Evolutionary conservation across 1,284 basidiomycete species (phyloP), one percentile per base, ranked within the genome.

Genomic region (Meira nashicola): DNA sequence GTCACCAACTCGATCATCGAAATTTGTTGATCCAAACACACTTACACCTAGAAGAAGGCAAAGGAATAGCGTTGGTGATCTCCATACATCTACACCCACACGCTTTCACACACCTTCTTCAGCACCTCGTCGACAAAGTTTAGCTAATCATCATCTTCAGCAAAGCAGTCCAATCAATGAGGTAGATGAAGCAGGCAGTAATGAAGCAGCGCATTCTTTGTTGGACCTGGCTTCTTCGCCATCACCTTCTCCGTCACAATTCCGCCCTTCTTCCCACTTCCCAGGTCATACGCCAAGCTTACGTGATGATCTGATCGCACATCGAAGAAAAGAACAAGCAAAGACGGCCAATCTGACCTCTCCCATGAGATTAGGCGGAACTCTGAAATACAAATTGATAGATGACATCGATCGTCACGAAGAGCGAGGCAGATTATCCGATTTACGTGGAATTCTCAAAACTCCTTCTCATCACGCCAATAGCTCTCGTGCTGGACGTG

Each of bases 171-270:
- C 28, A 33, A 33, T 33, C 28, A 33, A 33, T 33, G 28, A 33
- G 28, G 28, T 33, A 33, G 28, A 33, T 33, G 28, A 17, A 21
- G 46, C 17, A 17, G 39, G 50, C 28, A 53, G 19, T 41, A 33
- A 53, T 14, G 50, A 17, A 41, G 50, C 50, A 23, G 50, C 50
- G 2, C 50, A 53, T 53, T 53, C 50, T 4, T 15, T 53, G 11
- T 28, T 53, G 14, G 50, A 53, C 14, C 28, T 53, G 14, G 50
- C 50, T 2, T 17, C 50, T n/a, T 53, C 50, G 8, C 50, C 50
- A 14, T 53, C 50, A 21, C 50, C 50, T 2, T 23, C 17, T 39
- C 50, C 17, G 2, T n/a, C 21, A 5, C 38, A 41, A 21, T 14
- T 17, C 6, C 38, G 17, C 8, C 3, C 4, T 25, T 44, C 17